Evolutionary conservation across 345 rosid genomes (phyloP).

Genomic region (Syzygium grande): DNA sequence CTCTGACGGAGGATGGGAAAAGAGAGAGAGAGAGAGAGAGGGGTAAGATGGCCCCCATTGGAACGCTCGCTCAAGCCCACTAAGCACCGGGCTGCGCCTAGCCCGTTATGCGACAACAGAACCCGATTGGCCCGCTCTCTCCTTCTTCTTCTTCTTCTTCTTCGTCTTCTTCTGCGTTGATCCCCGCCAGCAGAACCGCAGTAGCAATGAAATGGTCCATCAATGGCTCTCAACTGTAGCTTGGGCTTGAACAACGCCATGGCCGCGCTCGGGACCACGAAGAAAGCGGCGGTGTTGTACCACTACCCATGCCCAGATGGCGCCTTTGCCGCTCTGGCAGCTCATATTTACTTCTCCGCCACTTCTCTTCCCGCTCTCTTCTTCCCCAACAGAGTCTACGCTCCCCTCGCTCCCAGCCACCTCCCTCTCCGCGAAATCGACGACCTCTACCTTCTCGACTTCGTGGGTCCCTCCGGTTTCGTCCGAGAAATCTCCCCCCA

Average conservation of each 20-base stretch:
- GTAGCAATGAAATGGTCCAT: neutral
- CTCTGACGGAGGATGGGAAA: neutral
- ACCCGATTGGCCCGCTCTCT: neutral
- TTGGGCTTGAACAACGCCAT: neutral
- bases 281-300: slow-evolving; percentile 51
- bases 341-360: slow-evolving; percentile 61
- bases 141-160: neutral
- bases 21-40: neutral
- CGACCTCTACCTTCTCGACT: slow-evolving; percentile 68
- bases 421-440: slow-evolving; percentile 55
- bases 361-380: slow-evolving; percentile 36
- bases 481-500: slow-evolving; percentile 38
- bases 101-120: neutral
- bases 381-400: slow-evolving; percentile 66
- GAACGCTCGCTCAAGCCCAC: neutral
- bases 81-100: neutral
- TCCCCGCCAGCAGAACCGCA: neutral
- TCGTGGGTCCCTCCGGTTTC: slow-evolving; percentile 55
- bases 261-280: slow-evolving; percentile 5
- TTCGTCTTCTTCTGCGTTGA: neutral
- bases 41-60: neutral
- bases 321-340: slow-evolving; percentile 67
- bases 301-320: slow-evolving; percentile 85
- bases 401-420: slow-evolving; percentile 35
- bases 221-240: neutral